These are phyloP conservation scores for Epichloe baconii DNA, from an alignment of 2,329 filamentous ascomycete species.

Conservation along the genomic window DNA sequence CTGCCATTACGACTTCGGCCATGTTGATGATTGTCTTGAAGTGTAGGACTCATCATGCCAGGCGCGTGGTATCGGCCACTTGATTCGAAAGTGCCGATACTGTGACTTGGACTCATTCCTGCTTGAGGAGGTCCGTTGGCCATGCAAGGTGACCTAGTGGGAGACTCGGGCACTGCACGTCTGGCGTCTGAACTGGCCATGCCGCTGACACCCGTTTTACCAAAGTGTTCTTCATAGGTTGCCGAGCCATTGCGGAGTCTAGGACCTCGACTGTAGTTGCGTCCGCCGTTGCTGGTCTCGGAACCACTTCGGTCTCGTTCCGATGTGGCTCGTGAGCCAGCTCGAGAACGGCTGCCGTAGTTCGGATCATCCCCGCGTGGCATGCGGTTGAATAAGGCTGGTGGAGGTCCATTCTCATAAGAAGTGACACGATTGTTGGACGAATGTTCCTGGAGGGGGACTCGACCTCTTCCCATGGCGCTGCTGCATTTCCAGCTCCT, in stretches of 20 bases:
- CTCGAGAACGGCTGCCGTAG: constrained; percentile 15
- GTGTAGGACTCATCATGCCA: neutral
- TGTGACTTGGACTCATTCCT: constrained; percentile 5
- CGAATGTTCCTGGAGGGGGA: constrained; percentile 10
- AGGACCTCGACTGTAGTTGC: constrained; percentile 26
- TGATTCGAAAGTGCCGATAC: constrained; percentile 4
- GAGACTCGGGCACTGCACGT: neutral
- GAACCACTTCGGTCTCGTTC: constrained; percentile 43
- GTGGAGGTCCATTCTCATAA: constrained; percentile 31
- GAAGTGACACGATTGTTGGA: constrained; percentile 24
- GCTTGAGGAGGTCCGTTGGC: neutral
- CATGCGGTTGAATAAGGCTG: constrained; percentile 30
- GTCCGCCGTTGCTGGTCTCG: constrained; percentile 35
- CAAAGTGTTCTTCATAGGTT: constrained; percentile 23
- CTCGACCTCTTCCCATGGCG: constrained; percentile 19
- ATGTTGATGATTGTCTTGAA: constrained; percentile 8
- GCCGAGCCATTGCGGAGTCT: constrained; percentile 26
- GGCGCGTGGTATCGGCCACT: constrained; percentile 13
- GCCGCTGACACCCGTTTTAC: constrained; percentile 2
- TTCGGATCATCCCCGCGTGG: constrained; percentile 28
- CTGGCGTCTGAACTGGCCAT: neutral
- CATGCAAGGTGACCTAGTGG: neutral
- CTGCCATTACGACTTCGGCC: constrained; percentile 25
- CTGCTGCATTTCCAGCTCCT: constrained; percentile 36
- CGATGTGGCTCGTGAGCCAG: constrained; percentile 19